Evolutionary conservation across 306 rosid species (phyloP).

Genomic region (Echinosophora koreensis): DNA sequence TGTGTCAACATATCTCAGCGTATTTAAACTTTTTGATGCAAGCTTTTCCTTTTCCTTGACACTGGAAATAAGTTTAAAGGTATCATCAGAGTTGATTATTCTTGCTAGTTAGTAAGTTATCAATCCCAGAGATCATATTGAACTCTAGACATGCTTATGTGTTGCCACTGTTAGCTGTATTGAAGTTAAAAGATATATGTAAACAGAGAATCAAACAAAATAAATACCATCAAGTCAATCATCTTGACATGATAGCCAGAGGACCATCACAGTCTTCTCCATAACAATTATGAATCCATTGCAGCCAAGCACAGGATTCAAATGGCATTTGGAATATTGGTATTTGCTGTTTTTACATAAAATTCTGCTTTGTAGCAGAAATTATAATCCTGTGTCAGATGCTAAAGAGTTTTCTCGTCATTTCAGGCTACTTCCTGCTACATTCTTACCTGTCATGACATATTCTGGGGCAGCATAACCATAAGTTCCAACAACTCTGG

Average conservation of each 20-base stretch:
- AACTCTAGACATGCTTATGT: slow-evolving; percentile 9
- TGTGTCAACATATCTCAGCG: neutral
- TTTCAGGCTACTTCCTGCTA: slow-evolving; percentile 35
- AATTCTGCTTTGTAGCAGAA: slow-evolving; percentile 32
- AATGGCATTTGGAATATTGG: slow-evolving; percentile 24
- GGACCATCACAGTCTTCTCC: slow-evolving; percentile 1
- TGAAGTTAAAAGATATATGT: neutral
- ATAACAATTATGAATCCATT: slow-evolving; percentile 17
- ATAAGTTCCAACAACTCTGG: slow-evolving; percentile 95
- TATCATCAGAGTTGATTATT: slow-evolving; percentile 12
- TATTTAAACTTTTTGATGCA: slow-evolving; percentile 27
- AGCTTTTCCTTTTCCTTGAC: slow-evolving; percentile 5
- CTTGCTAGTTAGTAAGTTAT: neutral
- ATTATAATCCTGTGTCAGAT: slow-evolving; percentile 17
- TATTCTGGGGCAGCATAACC: slow-evolving; percentile 99
- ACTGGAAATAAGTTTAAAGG: neutral
- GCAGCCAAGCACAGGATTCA: neutral
- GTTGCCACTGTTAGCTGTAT: neutral
- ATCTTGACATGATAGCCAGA: neutral
- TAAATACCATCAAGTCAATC: neutral
- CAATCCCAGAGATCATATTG: slow-evolving; percentile 17
- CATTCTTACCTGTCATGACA: slow-evolving; percentile 89
- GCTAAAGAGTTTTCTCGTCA: slow-evolving; percentile 15
- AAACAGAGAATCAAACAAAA: slow-evolving; percentile 4
- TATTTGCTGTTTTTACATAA: slow-evolving; percentile 26